Conservation (phyloP, 2,329 filamentous ascomycete genomes). For the Penicillium sp. region DNA sequence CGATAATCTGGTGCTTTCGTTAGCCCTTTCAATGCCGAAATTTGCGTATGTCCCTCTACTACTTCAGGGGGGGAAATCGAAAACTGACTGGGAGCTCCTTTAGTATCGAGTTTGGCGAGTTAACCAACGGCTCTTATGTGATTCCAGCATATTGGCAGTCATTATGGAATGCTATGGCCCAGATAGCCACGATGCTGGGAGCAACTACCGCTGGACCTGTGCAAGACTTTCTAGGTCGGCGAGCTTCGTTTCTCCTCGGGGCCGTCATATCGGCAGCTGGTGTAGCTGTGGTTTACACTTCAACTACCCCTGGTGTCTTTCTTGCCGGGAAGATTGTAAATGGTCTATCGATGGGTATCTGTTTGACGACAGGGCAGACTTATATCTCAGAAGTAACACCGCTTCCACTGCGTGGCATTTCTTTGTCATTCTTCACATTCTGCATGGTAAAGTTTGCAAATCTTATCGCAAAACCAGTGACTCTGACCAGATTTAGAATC, state of each 20-base stretch:
- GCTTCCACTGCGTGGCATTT: conserved; percentile 6
- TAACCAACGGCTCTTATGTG: conserved; percentile 1
- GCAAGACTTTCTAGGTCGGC: conserved; percentile 5
- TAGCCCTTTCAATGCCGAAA: conserved; percentile 6
- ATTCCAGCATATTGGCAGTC: conserved; percentile 12
- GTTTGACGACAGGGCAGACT: conserved; percentile 8
- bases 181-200: conserved; percentile 8
- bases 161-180: conserved; percentile 8
- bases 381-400: conserved; percentile 11
- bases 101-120: conserved; percentile 2
- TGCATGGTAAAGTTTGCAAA: conserved; percentile 3
- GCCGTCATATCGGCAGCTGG: conserved; percentile 7
- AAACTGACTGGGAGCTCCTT: neutral
- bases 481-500: neutral
- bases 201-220: conserved; percentile 8
- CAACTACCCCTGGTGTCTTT: conserved; percentile 3
- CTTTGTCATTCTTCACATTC: conserved; percentile 6
- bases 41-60: conserved; percentile 1
- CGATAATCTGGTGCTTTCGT: conserved; percentile 10
- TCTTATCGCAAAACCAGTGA: neutral
- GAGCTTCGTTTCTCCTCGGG: conserved; percentile 1
- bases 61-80: neutral
- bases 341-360: conserved; percentile 7
- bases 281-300: conserved; percentile 8
- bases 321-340: conserved; percentile 12